Evolutionary conservation across 805 yeast species (phyloP), one percentile per base, ranked within the genome.

Genomic region (Zygoascus biomembranicola): DNA sequence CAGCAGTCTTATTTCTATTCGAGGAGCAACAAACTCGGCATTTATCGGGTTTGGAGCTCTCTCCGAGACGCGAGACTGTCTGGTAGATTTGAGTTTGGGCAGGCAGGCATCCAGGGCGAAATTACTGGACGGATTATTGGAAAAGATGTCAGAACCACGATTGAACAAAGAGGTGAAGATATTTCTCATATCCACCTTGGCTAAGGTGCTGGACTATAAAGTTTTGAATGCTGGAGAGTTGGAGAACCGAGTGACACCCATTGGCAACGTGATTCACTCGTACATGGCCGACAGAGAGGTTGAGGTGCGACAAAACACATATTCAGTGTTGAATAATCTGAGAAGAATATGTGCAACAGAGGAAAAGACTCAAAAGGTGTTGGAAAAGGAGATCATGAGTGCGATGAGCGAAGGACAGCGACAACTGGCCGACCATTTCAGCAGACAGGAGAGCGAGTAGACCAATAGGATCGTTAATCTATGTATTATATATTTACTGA

Each of bases 341-440:
- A 47, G 54, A 14, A 31, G 41, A 37, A 31, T 39, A 44, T 57
- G 44, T 13, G 5, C 4, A 3, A n/a, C 20, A 9, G 44, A 42
- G 3, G 18, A 10, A 13, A 42, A 18, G 20, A 18, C 23, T 18
- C 13, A 18, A 2, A 11, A 16, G 23, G 16, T 18, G 18, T 18
- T 42, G 20, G 26, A 42, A 11, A 16, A 3, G 4, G 8, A 19
- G 26, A 42, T 42, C 44, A 18, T 53, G 8, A 26, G 45, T 11
- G 55, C 51, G 19, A 43, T 67, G 55, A 62, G 59, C 26, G 51
- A 41, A 13, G 69, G 69, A 39, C 70, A 66, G 54, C 61, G 57
- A 31, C 60, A 60, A 18, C 53, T 66, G 19, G 54, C 65, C 46
- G 61, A 59, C 43, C 61, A 64, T 19, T 13, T 47, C 39, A 35